Base-by-base conservation (phyloP, 345 rosid genomes). In the Boechera retrofracta region DNA sequence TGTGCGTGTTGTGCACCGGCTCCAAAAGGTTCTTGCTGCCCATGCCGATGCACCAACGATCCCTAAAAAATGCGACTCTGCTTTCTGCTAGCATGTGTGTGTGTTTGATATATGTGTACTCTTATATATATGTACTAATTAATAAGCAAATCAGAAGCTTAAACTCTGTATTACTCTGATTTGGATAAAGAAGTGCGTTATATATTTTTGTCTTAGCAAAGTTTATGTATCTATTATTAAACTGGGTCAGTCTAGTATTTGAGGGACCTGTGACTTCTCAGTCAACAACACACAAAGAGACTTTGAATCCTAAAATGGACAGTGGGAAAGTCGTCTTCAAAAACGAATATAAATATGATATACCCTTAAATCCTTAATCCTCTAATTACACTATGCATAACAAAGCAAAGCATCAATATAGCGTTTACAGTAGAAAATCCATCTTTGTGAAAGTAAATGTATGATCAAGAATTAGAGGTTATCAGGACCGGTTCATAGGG, bases 1-100 rank as follows among this genome's bases (percentile, higher is more conserved):
- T 76, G 74, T 76, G 69, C 10, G 29, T 76, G 79, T 52, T 76
- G 79, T 69, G 63, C 29, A 60, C 79, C 74, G 29, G 74, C 74
- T 69, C 62, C 69, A 45, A n/a, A 10, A 60, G 69, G 35, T 51
- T 36, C 48, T 60, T 76, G 79, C 31, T 76, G 74, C 31, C 79
- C 79, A 31, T 76, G 74, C 11, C 44, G 38, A 60, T 73, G 77
- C 36, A 3, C 59, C 32, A 61, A 59, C n/a, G 24, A 48, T 0
- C 79, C 68, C 38, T n/a, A 57, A 51, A 38, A 4, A 31, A 1
- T 45, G 0, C 2, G 7, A 38, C 32, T 36, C 24, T 67, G 16
- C 26, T 57, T 45, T 75, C 58, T 35, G 0, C 51, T 67, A 10
- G 57, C 59, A 0, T 60, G 5, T 47, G 6, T 32, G 7, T 49